phyloP scores from a whole-genome alignment of 129 eudicot genomes.

The Escallonia herrerae region DNA sequence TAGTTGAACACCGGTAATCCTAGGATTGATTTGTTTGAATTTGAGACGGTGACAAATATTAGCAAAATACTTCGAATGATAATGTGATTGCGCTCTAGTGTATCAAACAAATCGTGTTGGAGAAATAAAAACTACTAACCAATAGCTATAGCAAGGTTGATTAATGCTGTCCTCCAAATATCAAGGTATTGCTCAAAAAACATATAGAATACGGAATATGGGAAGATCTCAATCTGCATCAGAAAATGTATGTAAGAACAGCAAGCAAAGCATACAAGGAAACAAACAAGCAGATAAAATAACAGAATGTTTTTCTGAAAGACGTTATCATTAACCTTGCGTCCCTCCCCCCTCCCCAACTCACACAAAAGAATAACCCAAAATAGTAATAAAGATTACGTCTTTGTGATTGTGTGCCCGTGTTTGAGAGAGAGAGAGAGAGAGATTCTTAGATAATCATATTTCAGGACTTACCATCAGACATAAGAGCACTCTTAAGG shows the following conservation, averaged over 20 bases:
- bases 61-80: background rate
- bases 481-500: too few species aligned
- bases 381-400: too few species aligned
- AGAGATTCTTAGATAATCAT: too few species aligned
- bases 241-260: slow-evolving; percentile 7
- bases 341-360: too few species aligned
- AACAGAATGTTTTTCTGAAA: background rate
- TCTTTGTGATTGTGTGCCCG: too few species aligned
- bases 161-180: slow-evolving; percentile 93
- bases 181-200: slow-evolving; percentile 96
- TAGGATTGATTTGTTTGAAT: background rate
- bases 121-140: slow-evolving; percentile 44
- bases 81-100: background rate
- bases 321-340: too few species aligned
- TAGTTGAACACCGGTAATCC: background rate
- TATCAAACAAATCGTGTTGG: background rate
- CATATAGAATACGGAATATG: slow-evolving; percentile 90
- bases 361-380: too few species aligned
- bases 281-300: background rate
- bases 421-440: too few species aligned
- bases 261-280: slow-evolving; percentile 5
- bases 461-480: too few species aligned
- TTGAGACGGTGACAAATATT: background rate
- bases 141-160: slow-evolving; percentile 80
- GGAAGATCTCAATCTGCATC: slow-evolving; percentile 86